Base-by-base conservation (phyloP, 2,329 filamentous ascomycete genomes). In the Daldinia sp. region DNA sequence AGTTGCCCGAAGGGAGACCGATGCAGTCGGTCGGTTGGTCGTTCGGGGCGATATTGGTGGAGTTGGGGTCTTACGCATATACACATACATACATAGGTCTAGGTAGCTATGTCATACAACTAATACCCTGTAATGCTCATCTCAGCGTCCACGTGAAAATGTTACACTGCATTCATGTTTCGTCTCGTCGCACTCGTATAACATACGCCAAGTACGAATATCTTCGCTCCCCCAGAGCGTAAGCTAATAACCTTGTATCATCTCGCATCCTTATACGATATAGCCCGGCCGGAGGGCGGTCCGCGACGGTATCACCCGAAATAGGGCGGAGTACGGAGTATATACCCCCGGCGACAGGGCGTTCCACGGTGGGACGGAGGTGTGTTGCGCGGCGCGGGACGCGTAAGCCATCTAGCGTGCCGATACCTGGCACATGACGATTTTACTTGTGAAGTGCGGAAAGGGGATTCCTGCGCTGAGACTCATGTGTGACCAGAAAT, bases 251-350 rank as follows among this genome's bases (percentile, higher is more conserved):
- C n/a, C n/a, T n/a, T n/a, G n/a, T 23, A 21, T 17, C n/a, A 11
- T 13, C 13, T 19, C 17, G 45, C 15, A 1, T n/a, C 27, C 23
- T n/a, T 30, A 57, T 57, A 49, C 43, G 45, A 41, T 45, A 52
- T n/a, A 6, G 7, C 25, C 17, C 3, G 23, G 21, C 41, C 41
- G 41, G 52, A 56, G 41, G 37, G 6, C 41, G n/a, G 21, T 29
- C 52, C 52, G 41, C 5, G 35, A 23, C 39, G 47, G 29, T 34
- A 34, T 8, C 19, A 13, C 30, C 29, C 30, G 29, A 34, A 30
- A 21, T 41, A 35, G 30, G 9, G 45, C 45, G 30, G 57, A 59
- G 49, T 53, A 51, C 58, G 58, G 58, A 60, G 50, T 60, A 43
- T 47, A 30, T 53, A 5, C 19, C 7, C 21, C 15, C 43, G 45